Evolutionary conservation across 106 monocot genomes (phyloP).

Genomic region (Phalaenopsis aphrodite): DNA sequence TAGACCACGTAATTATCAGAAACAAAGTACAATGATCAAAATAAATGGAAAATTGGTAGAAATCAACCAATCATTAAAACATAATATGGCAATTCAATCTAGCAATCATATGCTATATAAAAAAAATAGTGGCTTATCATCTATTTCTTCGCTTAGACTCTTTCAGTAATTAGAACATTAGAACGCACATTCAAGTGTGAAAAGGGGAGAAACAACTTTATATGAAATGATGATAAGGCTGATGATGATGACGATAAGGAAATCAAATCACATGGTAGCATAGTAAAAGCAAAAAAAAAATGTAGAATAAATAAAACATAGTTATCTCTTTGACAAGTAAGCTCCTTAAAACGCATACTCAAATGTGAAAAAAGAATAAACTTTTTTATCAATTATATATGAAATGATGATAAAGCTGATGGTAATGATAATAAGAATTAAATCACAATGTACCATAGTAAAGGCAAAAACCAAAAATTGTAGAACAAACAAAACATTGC

Average conservation of each 20-base stretch:
- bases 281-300: neutral
- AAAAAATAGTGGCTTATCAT: neutral
- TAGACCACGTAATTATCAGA: too few species aligned
- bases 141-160: neutral
- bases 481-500: neutral
- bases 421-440: neutral
- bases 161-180: neutral
- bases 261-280: neutral
- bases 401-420: neutral
- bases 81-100: neutral
- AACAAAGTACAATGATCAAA: too few species aligned
- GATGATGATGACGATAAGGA: too few species aligned
- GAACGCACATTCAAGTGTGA: neutral
- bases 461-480: neutral
- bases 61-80: too few species aligned
- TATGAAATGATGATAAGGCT: too few species aligned
- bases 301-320: neutral
- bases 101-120: neutral
- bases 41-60: too few species aligned
- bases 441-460: neutral
- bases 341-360: neutral
- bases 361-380: neutral
- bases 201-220: too few species aligned
- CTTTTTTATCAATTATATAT: neutral
- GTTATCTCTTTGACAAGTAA: neutral